These are phyloP conservation scores for Pilatotrama ljubarskyi DNA, from an alignment of 768 basidiomycete genomes.

Conservation along the genomic window DNA sequence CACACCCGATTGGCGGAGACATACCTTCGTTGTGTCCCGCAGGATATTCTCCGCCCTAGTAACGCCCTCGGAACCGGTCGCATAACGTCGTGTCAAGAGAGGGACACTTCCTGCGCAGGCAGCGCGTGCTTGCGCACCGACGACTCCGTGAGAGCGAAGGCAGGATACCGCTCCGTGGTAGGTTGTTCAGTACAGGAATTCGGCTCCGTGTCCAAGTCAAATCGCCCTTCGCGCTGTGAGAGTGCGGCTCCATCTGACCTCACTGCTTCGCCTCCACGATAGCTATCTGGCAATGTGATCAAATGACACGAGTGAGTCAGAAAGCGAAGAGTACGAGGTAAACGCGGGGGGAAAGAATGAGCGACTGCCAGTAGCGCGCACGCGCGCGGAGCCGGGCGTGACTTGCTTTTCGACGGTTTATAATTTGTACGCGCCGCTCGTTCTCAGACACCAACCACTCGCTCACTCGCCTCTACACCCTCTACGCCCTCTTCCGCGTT, in stretches of 20 bases:
- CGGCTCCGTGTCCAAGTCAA: conserved; percentile 20
- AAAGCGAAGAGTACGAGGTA: neutral
- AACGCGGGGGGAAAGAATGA: neutral
- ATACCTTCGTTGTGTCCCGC: too few species aligned
- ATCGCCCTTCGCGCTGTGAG: neutral
- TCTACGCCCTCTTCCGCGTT: neutral
- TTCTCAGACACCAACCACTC: conserved; percentile 2
- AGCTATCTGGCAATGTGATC: neutral
- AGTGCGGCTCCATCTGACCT: neutral
- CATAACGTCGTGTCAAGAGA: neutral
- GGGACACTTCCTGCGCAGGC: neutral
- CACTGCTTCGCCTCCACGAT: neutral
- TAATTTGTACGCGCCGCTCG: neutral
- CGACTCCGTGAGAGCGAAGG: too few species aligned
- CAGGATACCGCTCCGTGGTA: too few species aligned
- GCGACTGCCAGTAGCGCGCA: neutral
- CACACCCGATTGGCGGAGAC: too few species aligned
- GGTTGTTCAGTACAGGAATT: neutral
- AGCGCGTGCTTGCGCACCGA: neutral
- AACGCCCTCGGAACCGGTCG: neutral
- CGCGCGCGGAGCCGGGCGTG: conserved; percentile 18
- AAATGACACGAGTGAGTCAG: conserved; percentile 8
- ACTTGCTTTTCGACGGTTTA: conserved; percentile 7
- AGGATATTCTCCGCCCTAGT: too few species aligned
- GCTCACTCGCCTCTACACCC: neutral